These are phyloP conservation scores for Hortiboletus campestris DNA, from an alignment of 768 basidiomycete genomes.

Conservation along the genomic window DNA sequence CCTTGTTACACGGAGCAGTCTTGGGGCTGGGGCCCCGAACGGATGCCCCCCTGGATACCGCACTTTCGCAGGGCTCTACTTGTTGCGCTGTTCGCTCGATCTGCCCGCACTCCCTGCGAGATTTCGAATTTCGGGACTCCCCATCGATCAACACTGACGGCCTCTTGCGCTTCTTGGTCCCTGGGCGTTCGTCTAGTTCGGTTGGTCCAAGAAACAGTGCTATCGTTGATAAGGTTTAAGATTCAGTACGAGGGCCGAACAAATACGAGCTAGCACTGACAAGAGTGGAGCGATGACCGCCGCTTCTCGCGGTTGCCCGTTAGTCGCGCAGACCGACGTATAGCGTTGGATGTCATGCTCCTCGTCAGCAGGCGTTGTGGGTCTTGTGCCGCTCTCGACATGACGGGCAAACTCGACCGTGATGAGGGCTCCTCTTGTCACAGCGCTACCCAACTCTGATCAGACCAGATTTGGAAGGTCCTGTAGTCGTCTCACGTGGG, in stretches of 20 bases:
- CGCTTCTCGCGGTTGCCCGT: neutral
- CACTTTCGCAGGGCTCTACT: slow-evolving; percentile 1
- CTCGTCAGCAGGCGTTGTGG: slow-evolving; percentile 20
- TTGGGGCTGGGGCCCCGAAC: neutral
- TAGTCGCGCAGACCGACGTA: slow-evolving; percentile 28
- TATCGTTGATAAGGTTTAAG: slow-evolving; percentile 7
- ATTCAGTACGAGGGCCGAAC: neutral
- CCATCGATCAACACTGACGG: neutral
- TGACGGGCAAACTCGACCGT: slow-evolving; percentile 7
- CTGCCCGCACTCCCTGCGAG: slow-evolving; percentile 15
- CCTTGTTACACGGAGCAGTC: slow-evolving; percentile 32
- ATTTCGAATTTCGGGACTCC: neutral
- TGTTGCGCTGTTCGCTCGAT: neutral
- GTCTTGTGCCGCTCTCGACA: slow-evolving; percentile 17
- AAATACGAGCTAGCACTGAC: slow-evolving; percentile 14
- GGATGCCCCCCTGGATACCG: neutral
- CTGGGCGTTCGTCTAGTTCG: neutral
- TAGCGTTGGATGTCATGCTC: slow-evolving; percentile 18
- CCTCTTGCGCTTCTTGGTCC: slow-evolving; percentile 11
- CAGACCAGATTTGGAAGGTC: slow-evolving; percentile 31
- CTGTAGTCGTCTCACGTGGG: slow-evolving; percentile 26
- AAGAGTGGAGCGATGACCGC: slow-evolving; percentile 1
- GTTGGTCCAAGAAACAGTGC: neutral
- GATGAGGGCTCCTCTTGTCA: neutral
- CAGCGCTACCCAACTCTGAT: slow-evolving; percentile 5